phyloP scores from a whole-genome alignment of 2,329 filamentous ascomycete species.

The Fusarium cyanostomum region DNA sequence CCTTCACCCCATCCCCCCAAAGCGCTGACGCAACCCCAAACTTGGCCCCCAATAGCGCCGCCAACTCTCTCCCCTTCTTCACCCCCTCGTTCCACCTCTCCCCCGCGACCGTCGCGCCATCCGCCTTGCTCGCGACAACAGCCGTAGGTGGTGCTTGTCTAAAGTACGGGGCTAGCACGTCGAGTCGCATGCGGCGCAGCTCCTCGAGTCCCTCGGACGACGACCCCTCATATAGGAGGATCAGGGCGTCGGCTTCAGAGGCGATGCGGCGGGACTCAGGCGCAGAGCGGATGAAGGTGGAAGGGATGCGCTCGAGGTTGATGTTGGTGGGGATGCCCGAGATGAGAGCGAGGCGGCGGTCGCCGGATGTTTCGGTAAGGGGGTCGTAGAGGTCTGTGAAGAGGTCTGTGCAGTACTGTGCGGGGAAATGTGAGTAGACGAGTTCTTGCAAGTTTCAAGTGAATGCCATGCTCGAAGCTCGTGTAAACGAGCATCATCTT shows the following conservation, averaged over 20 bases:
- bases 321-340: slow-evolving; percentile 16
- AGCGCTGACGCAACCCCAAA: slow-evolving; percentile 32
- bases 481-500: not conserved
- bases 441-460: not conserved
- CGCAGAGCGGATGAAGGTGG: slow-evolving; percentile 16
- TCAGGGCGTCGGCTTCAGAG: slow-evolving; percentile 25
- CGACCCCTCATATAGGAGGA: slow-evolving; percentile 30
- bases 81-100: slow-evolving; percentile 26
- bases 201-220: slow-evolving; percentile 16
- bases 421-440: not conserved
- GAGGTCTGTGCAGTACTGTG: slow-evolving; percentile 27
- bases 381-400: slow-evolving; percentile 32
- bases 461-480: not conserved
- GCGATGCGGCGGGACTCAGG: slow-evolving; percentile 15
- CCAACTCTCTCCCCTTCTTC: slow-evolving; percentile 23
- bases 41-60: slow-evolving; percentile 17
- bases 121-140: slow-evolving; percentile 29
- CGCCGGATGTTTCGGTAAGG: slow-evolving; percentile 25
- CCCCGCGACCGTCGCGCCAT: slow-evolving; percentile 21
- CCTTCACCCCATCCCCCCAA: slow-evolving; percentile 34
- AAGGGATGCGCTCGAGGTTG: slow-evolving; percentile 29
- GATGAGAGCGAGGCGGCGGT: slow-evolving; percentile 24
- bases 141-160: slow-evolving; percentile 11
- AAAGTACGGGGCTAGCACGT: slow-evolving; percentile 16
- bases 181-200: slow-evolving; percentile 18